Evolutionary conservation across 2,329 filamentous ascomycete genomes (phyloP), one percentile per base, ranked within the genome.

Genomic region (Stemphylium beticola): DNA sequence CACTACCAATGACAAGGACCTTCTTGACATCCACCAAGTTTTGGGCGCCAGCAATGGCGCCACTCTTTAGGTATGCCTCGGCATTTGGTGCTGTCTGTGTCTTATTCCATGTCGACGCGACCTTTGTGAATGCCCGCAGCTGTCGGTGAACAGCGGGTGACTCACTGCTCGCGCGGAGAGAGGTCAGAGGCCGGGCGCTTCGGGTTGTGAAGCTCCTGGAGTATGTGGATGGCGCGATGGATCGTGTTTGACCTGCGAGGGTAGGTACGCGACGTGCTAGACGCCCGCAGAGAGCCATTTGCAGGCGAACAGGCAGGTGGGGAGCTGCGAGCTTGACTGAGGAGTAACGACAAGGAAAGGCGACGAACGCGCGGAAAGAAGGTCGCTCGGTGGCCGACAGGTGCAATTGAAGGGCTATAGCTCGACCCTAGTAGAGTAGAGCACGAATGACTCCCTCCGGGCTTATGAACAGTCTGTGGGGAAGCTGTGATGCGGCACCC

Each of bases 1-100:
- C 93, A 79, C 89, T 93, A 55, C 93, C 93, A 81, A 98, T 96
- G 67, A 98, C 93, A 59, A 98, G 82, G 47, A 98, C 93, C 82
- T 98, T 98, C 82, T 96, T 96, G 62, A 98, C 92, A 74, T 96
- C 86, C 45, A 97, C 89, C 50, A 90, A 81, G 69, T 93, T 84
- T 69, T 85, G 84, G 54, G 89, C 84, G 55, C 84, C 88, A 76
- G 92, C 90, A 74, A 97, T 88, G 56, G 87, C 89, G 67, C 92
- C 93, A 78, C 91, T 96, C 74, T 92, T 87, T 67, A 97, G 82
- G 78, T 96, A 96, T 59, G 93, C 91, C 79, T 93, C 87, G 48
- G 92, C 85, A 72, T 89, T 91, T 51, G 92, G 91, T 47, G 91
- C 88, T 62, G 87, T 81, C 77, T 95, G 85, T 42, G 83, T 78